These are phyloP conservation scores for Colletotrichum lupini DNA, from an alignment of 2,329 filamentous ascomycete species.

Conservation along the genomic window DNA sequence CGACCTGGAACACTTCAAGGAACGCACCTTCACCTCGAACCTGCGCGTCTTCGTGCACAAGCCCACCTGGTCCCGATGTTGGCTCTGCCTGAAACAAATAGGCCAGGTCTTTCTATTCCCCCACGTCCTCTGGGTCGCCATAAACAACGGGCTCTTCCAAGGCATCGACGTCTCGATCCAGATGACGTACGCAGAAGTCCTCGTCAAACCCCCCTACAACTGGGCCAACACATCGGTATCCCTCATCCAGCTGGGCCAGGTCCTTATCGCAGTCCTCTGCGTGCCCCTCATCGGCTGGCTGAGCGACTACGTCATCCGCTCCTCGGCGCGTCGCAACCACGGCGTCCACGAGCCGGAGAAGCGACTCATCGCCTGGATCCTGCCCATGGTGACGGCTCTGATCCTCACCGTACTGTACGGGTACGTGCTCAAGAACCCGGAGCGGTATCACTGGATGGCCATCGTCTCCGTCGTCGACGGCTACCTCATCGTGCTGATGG, in stretches of 20 bases:
- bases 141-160: slow-evolving; percentile 33
- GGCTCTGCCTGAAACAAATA: slow-evolving; percentile 24
- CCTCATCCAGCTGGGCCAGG: slow-evolving; percentile 25
- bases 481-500: slow-evolving; percentile 27
- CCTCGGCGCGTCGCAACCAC: slow-evolving; percentile 49
- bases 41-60: slow-evolving; percentile 17
- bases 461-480: slow-evolving; percentile 26
- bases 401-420: slow-evolving; percentile 29
- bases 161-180: slow-evolving; percentile 31
- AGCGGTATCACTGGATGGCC: slow-evolving; percentile 30
- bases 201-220: slow-evolving; percentile 31
- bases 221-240: slow-evolving; percentile 32
- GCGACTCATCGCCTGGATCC: slow-evolving; percentile 41
- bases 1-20: not conserved
- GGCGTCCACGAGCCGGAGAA: slow-evolving; percentile 55
- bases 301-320: slow-evolving; percentile 32
- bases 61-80: slow-evolving; percentile 4
- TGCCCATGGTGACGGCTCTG: slow-evolving; percentile 25
- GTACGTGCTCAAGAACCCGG: slow-evolving; percentile 21
- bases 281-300: slow-evolving; percentile 29
- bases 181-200: slow-evolving; percentile 31
- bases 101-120: slow-evolving; percentile 32
- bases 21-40: slow-evolving; percentile 19
- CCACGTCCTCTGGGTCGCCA: slow-evolving; percentile 30
- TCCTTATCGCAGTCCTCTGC: slow-evolving; percentile 20